Conservation (phyloP, 257 asterid genomes). For the Schizonepeta tenuifolia region DNA sequence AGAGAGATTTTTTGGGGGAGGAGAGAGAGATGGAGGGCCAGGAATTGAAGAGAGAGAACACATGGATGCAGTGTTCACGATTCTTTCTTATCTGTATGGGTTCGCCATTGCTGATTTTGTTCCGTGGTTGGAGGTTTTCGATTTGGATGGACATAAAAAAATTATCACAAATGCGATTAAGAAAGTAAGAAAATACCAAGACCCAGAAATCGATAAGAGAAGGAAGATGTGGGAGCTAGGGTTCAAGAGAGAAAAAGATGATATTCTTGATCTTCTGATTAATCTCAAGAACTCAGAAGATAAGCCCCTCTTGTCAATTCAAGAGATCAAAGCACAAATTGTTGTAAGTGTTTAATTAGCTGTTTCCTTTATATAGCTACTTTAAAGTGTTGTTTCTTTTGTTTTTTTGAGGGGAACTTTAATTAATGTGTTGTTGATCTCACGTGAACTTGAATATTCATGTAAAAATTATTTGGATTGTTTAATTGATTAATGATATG, state of each 20-base stretch:
- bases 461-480: too few species aligned
- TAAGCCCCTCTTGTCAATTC: conserved; percentile 23
- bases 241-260: conserved; percentile 21
- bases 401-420: too few species aligned
- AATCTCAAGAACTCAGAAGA: conserved; percentile 27
- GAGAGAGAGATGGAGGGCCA: conserved; percentile 41
- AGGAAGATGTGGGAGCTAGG: conserved; percentile 38
- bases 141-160: conserved; percentile 42
- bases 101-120: conserved; percentile 37
- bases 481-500: neutral
- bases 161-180: conserved; percentile 13
- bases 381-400: too few species aligned
- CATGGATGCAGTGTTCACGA: conserved; percentile 31
- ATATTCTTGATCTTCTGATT: conserved; percentile 43
- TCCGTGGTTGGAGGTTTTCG: conserved; percentile 35
- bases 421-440: too few species aligned
- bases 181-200: conserved; percentile 26
- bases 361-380: too few species aligned
- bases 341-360: too few species aligned
- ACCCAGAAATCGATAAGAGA: conserved; percentile 34
- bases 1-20: conserved; percentile 37
- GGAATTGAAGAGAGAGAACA: conserved; percentile 40
- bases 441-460: too few species aligned
- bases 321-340: conserved; percentile 41
- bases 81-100: neutral